Evolutionary conservation across 164 flowering plant genomes (phyloP).

Genomic region (Akebia trifoliata): DNA sequence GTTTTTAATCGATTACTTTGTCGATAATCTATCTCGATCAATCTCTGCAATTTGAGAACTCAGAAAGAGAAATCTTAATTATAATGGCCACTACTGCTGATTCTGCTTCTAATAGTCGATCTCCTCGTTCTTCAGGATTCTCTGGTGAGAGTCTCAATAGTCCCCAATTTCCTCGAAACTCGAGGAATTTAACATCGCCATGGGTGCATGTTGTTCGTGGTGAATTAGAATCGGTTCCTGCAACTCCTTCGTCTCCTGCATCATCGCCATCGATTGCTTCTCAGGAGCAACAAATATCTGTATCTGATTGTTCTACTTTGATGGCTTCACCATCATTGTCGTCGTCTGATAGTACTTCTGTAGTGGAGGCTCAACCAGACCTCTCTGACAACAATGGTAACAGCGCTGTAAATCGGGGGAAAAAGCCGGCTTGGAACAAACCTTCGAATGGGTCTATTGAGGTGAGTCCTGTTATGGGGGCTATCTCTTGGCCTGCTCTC

Average conservation of each 20-base stretch:
- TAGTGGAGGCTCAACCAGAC: conserved; percentile 17
- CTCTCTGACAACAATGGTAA: conserved; percentile 21
- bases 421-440: conserved; percentile 75
- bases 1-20: neutral
- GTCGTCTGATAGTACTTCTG: conserved; percentile 6
- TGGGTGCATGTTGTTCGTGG: conserved; percentile 32
- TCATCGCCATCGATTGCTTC: conserved; percentile 1
- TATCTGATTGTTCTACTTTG: neutral
- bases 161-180: conserved; percentile 13
- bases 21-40: neutral
- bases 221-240: conserved; percentile 16
- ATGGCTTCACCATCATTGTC: conserved; percentile 6
- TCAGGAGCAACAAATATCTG: conserved; percentile 18
- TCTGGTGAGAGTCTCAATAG: conserved; percentile 8
- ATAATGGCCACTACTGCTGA: conserved; percentile 10
- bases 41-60: neutral
- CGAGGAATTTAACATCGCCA: conserved; percentile 8
- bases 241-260: neutral
- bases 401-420: conserved; percentile 32
- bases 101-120: conserved; percentile 3
- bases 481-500: conserved; percentile 66
- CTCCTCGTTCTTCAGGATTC: conserved; percentile 9
- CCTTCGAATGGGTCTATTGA: conserved; percentile 45
- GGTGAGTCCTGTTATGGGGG: conserved; percentile 49
- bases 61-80: conserved; percentile 8